These are phyloP conservation scores for Albatrellus sp. DNA, from an alignment of 1,284 basidiomycete genomes.

Conservation along the genomic window DNA sequence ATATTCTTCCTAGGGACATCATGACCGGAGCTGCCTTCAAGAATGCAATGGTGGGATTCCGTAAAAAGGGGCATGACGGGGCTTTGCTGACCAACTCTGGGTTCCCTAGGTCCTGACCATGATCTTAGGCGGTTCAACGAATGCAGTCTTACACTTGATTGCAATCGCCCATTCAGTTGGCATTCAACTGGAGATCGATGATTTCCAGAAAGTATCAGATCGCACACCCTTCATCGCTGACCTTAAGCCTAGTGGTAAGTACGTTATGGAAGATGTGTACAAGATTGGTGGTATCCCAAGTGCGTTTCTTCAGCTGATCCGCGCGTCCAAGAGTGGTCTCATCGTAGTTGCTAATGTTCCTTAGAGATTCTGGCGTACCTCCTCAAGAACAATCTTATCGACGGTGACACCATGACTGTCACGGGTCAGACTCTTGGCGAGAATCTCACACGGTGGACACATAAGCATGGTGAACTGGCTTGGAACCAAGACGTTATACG, in stretches of 20 bases:
- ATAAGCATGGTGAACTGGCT: slow-evolving; percentile 65
- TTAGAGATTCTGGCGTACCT: slow-evolving; percentile 76
- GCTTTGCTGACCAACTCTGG: slow-evolving; percentile 3
- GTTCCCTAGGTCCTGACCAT: slow-evolving; percentile 72
- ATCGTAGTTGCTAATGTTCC: background rate
- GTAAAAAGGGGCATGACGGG: background rate
- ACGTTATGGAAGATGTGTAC: slow-evolving; percentile 85
- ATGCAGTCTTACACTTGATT: slow-evolving; percentile 84
- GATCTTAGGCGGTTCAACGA: slow-evolving; percentile 90
- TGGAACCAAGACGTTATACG: slow-evolving; percentile 70
- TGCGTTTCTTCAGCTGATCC: slow-evolving; percentile 23
- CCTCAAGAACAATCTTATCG: slow-evolving; percentile 70
- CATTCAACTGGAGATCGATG: slow-evolving; percentile 71
- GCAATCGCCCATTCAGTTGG: slow-evolving; percentile 85
- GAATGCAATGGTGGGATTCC: slow-evolving; percentile 74
- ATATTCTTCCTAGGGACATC: slow-evolving; percentile 89
- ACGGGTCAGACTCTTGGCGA: slow-evolving; percentile 82
- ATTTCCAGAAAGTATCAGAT: slow-evolving; percentile 81
- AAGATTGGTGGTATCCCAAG: slow-evolving; percentile 84
- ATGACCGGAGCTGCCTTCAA: slow-evolving; percentile 95
- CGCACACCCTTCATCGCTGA: slow-evolving; percentile 81
- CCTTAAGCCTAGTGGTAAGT: slow-evolving; percentile 84
- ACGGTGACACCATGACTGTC: slow-evolving; percentile 80
- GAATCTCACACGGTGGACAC: slow-evolving; percentile 78
- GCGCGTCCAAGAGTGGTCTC: slow-evolving; percentile 3